A percentile compares a stretch with the other conserved stretches of the same genome.
Conservation (phyloP, 2,329 filamentous ascomycete species). For the Meredithiella fracta region DNA sequence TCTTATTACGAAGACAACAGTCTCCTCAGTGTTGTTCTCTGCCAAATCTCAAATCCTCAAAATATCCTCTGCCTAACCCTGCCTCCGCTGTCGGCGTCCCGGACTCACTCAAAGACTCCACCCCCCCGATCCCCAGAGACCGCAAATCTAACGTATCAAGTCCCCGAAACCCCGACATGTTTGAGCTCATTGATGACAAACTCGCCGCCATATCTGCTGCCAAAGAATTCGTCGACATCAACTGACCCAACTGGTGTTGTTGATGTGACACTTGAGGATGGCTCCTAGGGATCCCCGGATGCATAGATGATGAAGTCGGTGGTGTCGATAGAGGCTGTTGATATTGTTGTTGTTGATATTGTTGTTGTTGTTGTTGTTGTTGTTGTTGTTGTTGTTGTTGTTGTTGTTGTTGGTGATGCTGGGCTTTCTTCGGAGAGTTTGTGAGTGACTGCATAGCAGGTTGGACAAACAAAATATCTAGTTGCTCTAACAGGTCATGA, state of each 20-base stretch:
- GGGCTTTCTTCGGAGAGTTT: too few species aligned
- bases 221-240: too few species aligned
- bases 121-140: not conserved
- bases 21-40: not conserved
- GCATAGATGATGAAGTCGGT: too few species aligned
- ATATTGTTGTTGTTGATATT: too few species aligned
- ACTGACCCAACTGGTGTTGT: too few species aligned
- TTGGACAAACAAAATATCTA: not conserved
- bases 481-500: not conserved
- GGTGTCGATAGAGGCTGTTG: too few species aligned
- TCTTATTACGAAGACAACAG: too few species aligned
- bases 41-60: not conserved
- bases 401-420: too few species aligned
- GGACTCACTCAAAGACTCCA: not conserved
- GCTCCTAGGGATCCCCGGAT: too few species aligned
- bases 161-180: not conserved
- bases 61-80: not conserved
- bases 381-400: not conserved
- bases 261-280: too few species aligned
- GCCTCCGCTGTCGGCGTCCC: not conserved
- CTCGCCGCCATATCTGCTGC: not conserved
- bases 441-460: too few species aligned
- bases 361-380: not conserved
- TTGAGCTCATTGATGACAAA: not conserved
- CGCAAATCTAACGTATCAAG: not conserved